These are phyloP conservation scores for Colletotrichum tanaceti DNA, from an alignment of 2,329 filamentous ascomycete species.

Conservation along the genomic window DNA sequence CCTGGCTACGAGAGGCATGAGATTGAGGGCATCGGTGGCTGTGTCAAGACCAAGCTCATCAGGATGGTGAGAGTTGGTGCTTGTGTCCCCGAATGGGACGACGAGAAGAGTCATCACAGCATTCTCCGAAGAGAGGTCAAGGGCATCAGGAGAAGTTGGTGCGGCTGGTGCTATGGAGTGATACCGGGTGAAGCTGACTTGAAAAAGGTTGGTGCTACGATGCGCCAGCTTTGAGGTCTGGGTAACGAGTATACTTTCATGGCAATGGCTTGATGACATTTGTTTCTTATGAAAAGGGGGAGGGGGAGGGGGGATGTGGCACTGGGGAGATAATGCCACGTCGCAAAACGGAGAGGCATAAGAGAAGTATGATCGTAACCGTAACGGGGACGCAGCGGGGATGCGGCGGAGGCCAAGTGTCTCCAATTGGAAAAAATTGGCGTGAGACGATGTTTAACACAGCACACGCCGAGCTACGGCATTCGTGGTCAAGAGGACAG, in stretches of 20 bases:
- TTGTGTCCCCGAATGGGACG: slow-evolving; percentile 86
- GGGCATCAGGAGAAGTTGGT: slow-evolving; percentile 82
- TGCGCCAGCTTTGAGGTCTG: slow-evolving; percentile 13
- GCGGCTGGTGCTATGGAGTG: slow-evolving; percentile 87
- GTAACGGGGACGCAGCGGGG: not conserved
- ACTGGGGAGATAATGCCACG: not conserved
- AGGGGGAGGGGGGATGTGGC: no score
- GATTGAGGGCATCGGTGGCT: slow-evolving; percentile 89
- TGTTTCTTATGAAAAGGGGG: not conserved
- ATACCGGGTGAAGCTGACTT: slow-evolving; percentile 65
- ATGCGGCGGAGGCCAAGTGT: not conserved
- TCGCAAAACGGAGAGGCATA: not conserved
- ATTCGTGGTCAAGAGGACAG: not conserved
- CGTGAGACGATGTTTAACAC: not conserved
- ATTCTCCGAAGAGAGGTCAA: slow-evolving; percentile 78
- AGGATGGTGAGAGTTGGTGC: slow-evolving; percentile 84
- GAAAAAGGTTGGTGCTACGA: slow-evolving; percentile 28
- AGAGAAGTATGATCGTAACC: not conserved
- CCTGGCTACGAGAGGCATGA: slow-evolving; percentile 87
- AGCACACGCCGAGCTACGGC: not conserved
- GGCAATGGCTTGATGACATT: slow-evolving; percentile 12
- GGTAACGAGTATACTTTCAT: not conserved
- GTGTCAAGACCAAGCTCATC: slow-evolving; percentile 89
- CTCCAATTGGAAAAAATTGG: not conserved
- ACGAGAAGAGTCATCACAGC: slow-evolving; percentile 74